Base-by-base conservation (phyloP, 2,329 filamentous ascomycete species). In the Fusarium anguioides region DNA sequence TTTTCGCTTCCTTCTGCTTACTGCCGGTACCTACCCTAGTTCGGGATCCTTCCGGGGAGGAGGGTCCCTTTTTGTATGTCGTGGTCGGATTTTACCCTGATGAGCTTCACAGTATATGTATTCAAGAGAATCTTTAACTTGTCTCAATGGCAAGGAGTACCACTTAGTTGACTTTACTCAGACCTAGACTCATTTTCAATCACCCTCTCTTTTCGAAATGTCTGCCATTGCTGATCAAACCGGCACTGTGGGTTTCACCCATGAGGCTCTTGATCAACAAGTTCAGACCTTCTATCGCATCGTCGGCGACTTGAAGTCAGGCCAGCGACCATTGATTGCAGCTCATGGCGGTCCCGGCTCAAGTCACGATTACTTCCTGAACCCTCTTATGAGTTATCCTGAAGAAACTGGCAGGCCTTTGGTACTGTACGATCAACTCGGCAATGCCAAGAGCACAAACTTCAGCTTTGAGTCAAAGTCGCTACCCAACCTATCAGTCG, bases 1-100 rank as follows among this genome's bases (percentile, higher is more conserved):
- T 44, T 51, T 51, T 51, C 48, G 48, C 27, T 44, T 51, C 48
- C 37, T 51, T 35, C 37, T 44, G 48, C 48, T 44, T 51, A 44
- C 48, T 51, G 21, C 9, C n/a, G 20, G 17, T n/a, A n/a, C n/a
- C n/a, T 33, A 41, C 21, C 48, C 37, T 35, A 44, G 45, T 37
- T 36, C 33, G 15, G 33, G 45, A 37, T 48, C 23, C 45, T 12
- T 48, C 45, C 11, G 31, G 6, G 20, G 35, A 51, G 9, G 26
- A 37, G 23, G 8, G 3, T 17, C 2, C 0, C 11, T 27, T 35
- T 35, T 48, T 48, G n/a, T 48, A 20, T 36, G 29, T 27, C 31
- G 11, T 48, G n/a, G 12, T 9, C n/a, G n/a, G 8, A 35, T 35
- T 26, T 35, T 21, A 5, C 6, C 27, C n/a, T 35, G 27, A 20